Evolutionary conservation across 345 rosid species (phyloP).

Genomic region (Schrenkiella parvula): DNA sequence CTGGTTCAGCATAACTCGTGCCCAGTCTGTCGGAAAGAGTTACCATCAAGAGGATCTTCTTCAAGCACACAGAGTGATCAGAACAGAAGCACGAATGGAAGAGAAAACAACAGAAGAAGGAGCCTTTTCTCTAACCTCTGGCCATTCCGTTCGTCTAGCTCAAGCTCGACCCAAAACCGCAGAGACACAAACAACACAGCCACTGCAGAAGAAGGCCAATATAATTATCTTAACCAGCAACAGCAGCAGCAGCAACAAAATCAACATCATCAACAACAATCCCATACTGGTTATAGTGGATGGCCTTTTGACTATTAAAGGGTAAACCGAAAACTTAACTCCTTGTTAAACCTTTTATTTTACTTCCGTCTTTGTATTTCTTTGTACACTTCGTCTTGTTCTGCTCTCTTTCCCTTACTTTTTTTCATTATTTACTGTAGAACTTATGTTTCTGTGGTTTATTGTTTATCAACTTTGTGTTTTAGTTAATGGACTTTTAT

Average conservation of each 20-base stretch:
- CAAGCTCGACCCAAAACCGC: slow-evolving; percentile 33
- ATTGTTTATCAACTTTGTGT: slow-evolving; percentile 8
- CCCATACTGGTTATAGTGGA: slow-evolving; percentile 64
- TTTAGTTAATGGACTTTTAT: neutral
- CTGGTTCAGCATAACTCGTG: slow-evolving; percentile 78
- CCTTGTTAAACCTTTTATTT: neutral
- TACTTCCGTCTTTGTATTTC: slow-evolving; percentile 23
- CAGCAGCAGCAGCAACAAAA: slow-evolving; percentile 21
- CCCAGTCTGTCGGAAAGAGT: slow-evolving; percentile 84
- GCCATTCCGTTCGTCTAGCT: slow-evolving; percentile 73
- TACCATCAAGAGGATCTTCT: slow-evolving; percentile 53
- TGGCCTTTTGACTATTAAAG: slow-evolving; percentile 71
- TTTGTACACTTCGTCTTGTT: slow-evolving; percentile 8
- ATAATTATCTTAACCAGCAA: slow-evolving; percentile 6
- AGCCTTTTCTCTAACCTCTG: slow-evolving; percentile 57
- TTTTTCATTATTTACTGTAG: slow-evolving; percentile 27
- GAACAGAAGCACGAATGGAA: slow-evolving; percentile 38
- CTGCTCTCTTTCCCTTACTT: slow-evolving; percentile 1
- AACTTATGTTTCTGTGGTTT: slow-evolving; percentile 10
- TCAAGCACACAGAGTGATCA: slow-evolving; percentile 43
- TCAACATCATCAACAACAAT: slow-evolving; percentile 25
- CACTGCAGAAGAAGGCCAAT: slow-evolving; percentile 45
- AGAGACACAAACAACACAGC: slow-evolving; percentile 43
- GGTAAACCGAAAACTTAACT: slow-evolving; percentile 9
- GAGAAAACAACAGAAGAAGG: slow-evolving; percentile 58